Percentiles rank a stretch among this genome's conserved stretches.
Conservation (phyloP, 2,329 filamentous ascomycete species). For the Sarocladium kiliense region DNA sequence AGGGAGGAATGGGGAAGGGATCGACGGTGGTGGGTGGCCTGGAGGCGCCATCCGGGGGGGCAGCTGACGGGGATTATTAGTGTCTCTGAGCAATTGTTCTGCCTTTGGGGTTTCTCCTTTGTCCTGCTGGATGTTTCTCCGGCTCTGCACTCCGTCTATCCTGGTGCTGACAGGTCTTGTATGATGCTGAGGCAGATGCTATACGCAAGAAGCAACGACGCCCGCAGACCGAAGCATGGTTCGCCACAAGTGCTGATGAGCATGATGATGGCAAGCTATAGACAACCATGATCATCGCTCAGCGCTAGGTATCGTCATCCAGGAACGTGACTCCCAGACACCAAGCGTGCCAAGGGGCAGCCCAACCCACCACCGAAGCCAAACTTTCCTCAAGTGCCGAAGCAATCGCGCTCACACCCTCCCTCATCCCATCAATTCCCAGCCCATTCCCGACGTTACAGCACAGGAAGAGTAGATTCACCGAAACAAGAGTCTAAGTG, state of each 20-base stretch:
- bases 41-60: not conserved
- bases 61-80: slow-evolving; percentile 5
- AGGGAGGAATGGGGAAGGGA: slow-evolving; percentile 7
- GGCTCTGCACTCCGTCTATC: too few species aligned
- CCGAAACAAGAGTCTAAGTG: not conserved
- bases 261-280: too few species aligned
- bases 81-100: not conserved
- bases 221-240: too few species aligned
- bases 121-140: too few species aligned
- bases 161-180: not conserved
- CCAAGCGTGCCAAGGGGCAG: not conserved
- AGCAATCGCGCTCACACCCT: too few species aligned
- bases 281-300: not conserved
- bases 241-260: too few species aligned
- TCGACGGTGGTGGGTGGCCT: not conserved
- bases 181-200: not conserved
- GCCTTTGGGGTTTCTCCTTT: not conserved
- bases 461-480: not conserved
- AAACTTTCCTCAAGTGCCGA: not conserved
- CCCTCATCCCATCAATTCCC: not conserved
- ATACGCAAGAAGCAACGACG: too few species aligned
- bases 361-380: not conserved
- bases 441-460: not conserved
- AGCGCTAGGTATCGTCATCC: not conserved
- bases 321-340: not conserved